Evolutionary conservation across 2,329 filamentous ascomycete genomes (phyloP).

Genomic region (Cladosporium sp.): DNA sequence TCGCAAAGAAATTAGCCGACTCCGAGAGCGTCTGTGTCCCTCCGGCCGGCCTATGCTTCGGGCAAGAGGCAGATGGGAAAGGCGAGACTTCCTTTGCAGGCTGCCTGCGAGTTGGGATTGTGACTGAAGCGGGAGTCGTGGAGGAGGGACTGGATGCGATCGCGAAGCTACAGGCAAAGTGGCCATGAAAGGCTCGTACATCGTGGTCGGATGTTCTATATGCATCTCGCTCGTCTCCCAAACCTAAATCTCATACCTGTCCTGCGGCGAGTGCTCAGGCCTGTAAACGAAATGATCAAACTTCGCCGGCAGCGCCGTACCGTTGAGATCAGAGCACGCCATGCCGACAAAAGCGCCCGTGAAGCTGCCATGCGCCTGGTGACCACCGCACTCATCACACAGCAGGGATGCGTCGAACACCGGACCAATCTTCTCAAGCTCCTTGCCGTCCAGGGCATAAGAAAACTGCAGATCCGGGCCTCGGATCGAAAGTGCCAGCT

Average conservation of each 20-base stretch:
- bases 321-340: constrained; percentile 10
- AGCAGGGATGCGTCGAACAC: constrained; percentile 5
- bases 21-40: constrained; percentile 9
- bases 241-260: constrained; percentile 5
- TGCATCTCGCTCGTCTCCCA: too few species aligned
- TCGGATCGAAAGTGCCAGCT: constrained; percentile 9
- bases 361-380: constrained; percentile 9
- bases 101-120: constrained; percentile 9
- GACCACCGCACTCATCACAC: constrained; percentile 10
- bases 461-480: constrained; percentile 5
- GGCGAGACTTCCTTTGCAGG: constrained; percentile 6
- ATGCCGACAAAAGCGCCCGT: constrained; percentile 10
- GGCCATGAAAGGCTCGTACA: not conserved
- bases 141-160: constrained; percentile 23
- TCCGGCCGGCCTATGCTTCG: constrained; percentile 8
- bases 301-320: constrained; percentile 4
- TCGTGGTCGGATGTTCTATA: too few species aligned
- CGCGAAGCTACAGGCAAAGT: not conserved
- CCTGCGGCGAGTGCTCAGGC: constrained; percentile 2
- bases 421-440: constrained; percentile 7
- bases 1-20: constrained; percentile 5
- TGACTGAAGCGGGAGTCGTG: constrained; percentile 9
- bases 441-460: constrained; percentile 1
- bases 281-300: constrained; percentile 11
- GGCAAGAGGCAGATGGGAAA: constrained; percentile 4